Conservation (phyloP, 2,329 filamentous ascomycete genomes). For the Xylaria sp. region DNA sequence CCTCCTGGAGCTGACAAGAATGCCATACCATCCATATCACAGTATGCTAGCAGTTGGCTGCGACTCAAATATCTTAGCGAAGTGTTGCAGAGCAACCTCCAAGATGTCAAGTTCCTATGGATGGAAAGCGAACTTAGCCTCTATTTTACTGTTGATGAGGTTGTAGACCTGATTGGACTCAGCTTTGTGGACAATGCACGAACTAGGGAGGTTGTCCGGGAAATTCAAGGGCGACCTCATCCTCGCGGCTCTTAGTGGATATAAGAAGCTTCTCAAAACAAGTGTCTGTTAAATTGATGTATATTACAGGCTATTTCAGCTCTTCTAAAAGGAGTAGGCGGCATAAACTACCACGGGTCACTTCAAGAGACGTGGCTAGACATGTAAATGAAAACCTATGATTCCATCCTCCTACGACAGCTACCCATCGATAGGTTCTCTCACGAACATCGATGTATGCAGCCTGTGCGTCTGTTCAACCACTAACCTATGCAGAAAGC, state of each 20-base stretch:
- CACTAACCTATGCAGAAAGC: not conserved
- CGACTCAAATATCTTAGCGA: constrained; percentile 72
- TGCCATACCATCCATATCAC: constrained; percentile 65
- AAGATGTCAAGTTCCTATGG: constrained; percentile 72
- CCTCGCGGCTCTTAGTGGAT: constrained; percentile 48
- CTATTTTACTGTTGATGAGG: constrained; percentile 70
- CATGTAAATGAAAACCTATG: not conserved
- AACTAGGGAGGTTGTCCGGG: constrained; percentile 67
- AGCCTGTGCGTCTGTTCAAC: not conserved
- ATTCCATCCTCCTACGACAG: not conserved
- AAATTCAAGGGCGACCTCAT: constrained; percentile 65
- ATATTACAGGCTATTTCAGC: not conserved
- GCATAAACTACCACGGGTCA: not conserved
- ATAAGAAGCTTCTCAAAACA: not conserved
- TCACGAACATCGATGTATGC: not conserved
- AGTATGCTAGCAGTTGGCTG: constrained; percentile 72
- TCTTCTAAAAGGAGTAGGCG: not conserved
- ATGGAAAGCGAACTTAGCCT: constrained; percentile 73
- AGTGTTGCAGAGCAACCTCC: constrained; percentile 73
- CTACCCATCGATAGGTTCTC: not conserved
- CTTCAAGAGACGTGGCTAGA: not conserved
- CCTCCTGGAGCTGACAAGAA: constrained; percentile 52
- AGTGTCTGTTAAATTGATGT: not conserved
- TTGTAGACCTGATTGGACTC: constrained; percentile 70
- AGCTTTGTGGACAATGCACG: constrained; percentile 73